Conservation (phyloP, 1,139 yeast species). For the Diutina scorzettiae region DNA sequence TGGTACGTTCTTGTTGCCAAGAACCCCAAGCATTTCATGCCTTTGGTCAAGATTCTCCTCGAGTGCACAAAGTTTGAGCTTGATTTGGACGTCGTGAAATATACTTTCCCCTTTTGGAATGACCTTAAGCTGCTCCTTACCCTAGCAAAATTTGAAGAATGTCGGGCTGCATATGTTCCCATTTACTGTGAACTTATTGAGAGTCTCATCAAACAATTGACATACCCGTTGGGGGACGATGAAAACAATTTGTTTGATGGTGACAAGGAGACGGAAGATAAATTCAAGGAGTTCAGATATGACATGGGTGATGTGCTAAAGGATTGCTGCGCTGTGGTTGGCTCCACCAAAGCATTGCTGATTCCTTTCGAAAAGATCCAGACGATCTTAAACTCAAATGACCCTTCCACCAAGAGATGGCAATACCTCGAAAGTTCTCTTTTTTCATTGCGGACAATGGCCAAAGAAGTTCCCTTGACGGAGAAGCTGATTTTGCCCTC, state of each 20-base stretch:
- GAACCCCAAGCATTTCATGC: constrained; percentile 57
- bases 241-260: constrained; percentile 37
- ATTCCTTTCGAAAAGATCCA: constrained; percentile 49
- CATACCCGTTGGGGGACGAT: constrained; percentile 48
- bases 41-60: constrained; percentile 64
- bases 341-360: constrained; percentile 54
- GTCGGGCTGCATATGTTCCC: constrained; percentile 46
- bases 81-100: constrained; percentile 81
- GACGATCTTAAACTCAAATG: constrained; percentile 6
- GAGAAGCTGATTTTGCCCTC: constrained; percentile 67
- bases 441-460: constrained; percentile 89
- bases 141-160: constrained; percentile 48
- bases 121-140: constrained; percentile 62
- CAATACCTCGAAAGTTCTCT: constrained; percentile 85
- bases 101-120: constrained; percentile 91
- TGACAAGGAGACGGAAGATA: constrained; percentile 77
- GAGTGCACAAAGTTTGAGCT: constrained; percentile 53
- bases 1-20: constrained; percentile 87
- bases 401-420: constrained; percentile 43
- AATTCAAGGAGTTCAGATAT: constrained; percentile 85
- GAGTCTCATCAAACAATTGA: constrained; percentile 59
- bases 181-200: constrained; percentile 53
- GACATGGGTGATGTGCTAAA: constrained; percentile 95
- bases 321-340: constrained; percentile 87
- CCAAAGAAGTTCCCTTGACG: constrained; percentile 65